Percentiles rank a stretch among this genome's conserved stretches.
phyloP scores from a whole-genome alignment of 2,329 filamentous ascomycete genomes.

The Botrytis fabae region DNA sequence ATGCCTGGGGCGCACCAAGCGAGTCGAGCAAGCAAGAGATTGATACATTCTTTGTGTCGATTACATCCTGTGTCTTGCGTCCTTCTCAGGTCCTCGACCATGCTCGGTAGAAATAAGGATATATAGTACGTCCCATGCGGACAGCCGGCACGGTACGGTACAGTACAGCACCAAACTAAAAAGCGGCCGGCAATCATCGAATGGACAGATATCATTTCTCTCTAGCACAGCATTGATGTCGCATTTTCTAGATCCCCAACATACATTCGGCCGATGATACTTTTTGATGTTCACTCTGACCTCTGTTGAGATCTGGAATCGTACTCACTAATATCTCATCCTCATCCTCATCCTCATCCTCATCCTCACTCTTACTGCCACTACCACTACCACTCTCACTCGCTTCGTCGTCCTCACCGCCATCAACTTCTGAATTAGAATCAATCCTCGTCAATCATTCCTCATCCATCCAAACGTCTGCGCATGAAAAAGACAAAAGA shows the following conservation, averaged over 20 bases:
- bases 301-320: neutral
- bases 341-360: neutral
- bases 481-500: neutral
- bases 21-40: neutral
- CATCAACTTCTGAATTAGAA: neutral
- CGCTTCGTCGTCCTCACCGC: constrained; percentile 3
- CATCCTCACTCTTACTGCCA: neutral
- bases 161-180: neutral
- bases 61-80: neutral
- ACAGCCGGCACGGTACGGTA: neutral
- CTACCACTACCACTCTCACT: neutral
- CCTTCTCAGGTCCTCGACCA: neutral
- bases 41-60: neutral
- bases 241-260: neutral
- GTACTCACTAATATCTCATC: neutral
- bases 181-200: neutral
- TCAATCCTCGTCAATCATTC: neutral
- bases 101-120: neutral
- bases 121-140: too few relatives aligned
- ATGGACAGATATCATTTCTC: neutral
- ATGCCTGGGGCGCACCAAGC: too few relatives aligned
- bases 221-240: neutral
- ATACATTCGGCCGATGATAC: neutral
- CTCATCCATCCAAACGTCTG: neutral
- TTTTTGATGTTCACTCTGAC: neutral